phyloP scores from a whole-genome alignment of 2,329 filamentous ascomycete species.

The Fusarium tanahbumbuense region DNA sequence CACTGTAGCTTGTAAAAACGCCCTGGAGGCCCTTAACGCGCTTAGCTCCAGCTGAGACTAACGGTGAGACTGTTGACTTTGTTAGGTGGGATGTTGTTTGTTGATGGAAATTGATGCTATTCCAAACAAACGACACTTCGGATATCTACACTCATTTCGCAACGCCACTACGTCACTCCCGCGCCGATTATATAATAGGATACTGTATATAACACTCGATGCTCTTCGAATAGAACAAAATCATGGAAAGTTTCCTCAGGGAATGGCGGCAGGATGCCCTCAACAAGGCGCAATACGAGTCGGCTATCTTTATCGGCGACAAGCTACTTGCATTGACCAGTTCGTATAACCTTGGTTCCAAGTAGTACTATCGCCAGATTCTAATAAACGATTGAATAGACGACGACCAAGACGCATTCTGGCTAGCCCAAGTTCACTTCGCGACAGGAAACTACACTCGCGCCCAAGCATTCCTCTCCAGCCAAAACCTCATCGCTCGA shows the following conservation, averaged over 20 bases:
- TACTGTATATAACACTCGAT: not conserved
- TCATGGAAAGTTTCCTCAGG: conserved; percentile 92
- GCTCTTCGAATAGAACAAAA: conserved; percentile 7
- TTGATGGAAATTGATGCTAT: conserved; percentile 25
- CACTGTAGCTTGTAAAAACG: conserved; percentile 34
- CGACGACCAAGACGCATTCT: conserved; percentile 93
- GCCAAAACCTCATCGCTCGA: conserved; percentile 82
- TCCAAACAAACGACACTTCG: conserved; percentile 33
- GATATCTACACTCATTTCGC: not conserved
- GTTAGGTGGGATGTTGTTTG: conserved; percentile 36
- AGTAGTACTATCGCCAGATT: not conserved
- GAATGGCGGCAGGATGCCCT: conserved; percentile 96
- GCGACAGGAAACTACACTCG: conserved; percentile 94
- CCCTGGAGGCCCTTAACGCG: conserved; percentile 38
- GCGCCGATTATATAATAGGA: not conserved
- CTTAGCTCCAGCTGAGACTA: conserved; percentile 23
- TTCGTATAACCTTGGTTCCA: conserved; percentile 57
- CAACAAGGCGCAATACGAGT: conserved; percentile 95
- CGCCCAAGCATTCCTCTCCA: conserved; percentile 85
- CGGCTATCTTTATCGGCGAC: conserved; percentile 96
- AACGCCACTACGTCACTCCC: not conserved
- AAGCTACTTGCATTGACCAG: conserved; percentile 95
- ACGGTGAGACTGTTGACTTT: conserved; percentile 42
- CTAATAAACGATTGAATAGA: conserved; percentile 62
- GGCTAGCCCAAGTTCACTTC: conserved; percentile 98